Conservation (phyloP, 179 eudicot species). For the Spergularia azorica region DNA sequence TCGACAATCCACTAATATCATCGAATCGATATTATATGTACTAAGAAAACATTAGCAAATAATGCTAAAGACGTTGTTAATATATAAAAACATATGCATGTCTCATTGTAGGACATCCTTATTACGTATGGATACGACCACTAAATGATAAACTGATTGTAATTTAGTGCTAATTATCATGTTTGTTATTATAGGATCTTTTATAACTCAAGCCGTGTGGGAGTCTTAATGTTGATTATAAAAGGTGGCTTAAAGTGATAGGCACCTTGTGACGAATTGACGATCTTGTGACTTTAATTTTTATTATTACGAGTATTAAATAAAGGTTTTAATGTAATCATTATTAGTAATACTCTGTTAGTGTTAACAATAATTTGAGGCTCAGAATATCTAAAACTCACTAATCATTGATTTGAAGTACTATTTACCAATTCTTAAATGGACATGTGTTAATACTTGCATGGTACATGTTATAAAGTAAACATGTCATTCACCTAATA, state of each 20-base stretch:
- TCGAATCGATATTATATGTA: too few relatives aligned
- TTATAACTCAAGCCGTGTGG: conserved; percentile 14
- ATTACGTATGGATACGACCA: background rate
- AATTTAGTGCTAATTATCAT: background rate
- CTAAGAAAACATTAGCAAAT: too few relatives aligned
- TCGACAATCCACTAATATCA: too few relatives aligned
- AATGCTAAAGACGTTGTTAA: too few relatives aligned
- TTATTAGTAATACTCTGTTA: too few relatives aligned
- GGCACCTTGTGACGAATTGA: conserved; percentile 8
- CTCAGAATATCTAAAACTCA: background rate
- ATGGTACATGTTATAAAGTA: background rate
- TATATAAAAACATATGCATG: too few relatives aligned
- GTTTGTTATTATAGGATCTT: background rate
- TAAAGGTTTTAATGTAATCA: background rate
- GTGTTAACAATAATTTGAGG: background rate
- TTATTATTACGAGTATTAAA: background rate
- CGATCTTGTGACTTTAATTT: background rate
- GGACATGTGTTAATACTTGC: conserved; percentile 8
- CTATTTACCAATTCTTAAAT: background rate
- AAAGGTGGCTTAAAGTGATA: conserved; percentile 13
- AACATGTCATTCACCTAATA: background rate
- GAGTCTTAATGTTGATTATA: background rate
- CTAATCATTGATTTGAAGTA: background rate
- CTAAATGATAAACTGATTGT: background rate
- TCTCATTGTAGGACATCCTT: too few relatives aligned